These are phyloP conservation scores for Madurella mycetomatis DNA, from an alignment of 2,329 filamentous ascomycete genomes.

Conservation along the genomic window DNA sequence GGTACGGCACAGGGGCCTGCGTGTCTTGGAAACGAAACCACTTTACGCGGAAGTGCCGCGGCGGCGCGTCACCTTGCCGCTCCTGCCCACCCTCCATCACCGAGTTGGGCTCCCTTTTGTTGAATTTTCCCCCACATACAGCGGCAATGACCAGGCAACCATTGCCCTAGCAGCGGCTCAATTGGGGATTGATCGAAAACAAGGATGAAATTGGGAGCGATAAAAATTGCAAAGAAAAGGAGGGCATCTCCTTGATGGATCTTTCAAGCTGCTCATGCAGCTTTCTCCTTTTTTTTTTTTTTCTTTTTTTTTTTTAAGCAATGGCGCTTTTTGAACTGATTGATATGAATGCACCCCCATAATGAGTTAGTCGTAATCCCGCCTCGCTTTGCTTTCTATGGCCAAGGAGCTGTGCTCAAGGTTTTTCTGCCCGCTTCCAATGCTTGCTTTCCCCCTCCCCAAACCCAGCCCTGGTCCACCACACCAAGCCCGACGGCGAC, in stretches of 20 bases:
- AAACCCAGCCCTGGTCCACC: conserved; percentile 5
- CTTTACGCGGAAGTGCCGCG: conserved; percentile 31
- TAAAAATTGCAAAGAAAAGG: conserved; percentile 2
- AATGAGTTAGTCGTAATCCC: neutral
- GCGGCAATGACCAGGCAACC: conserved; percentile 23
- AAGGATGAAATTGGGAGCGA: conserved; percentile 11
- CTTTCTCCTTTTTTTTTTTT: conserved; percentile 18
- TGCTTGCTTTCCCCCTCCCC: neutral
- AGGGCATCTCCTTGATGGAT: neutral
- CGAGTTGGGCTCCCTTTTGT: conserved; percentile 20
- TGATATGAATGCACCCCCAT: conserved; percentile 7
- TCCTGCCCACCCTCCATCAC: conserved; percentile 21
- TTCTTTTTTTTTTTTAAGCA: conserved; percentile 16
- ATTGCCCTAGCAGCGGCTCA: conserved; percentile 16
- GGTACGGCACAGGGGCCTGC: conserved; percentile 23
- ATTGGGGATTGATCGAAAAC: conserved; percentile 21
- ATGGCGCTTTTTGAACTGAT: neutral
- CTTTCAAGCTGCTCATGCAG: conserved; percentile 14
- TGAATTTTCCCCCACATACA: conserved; percentile 15
- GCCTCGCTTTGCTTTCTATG: conserved; percentile 9
- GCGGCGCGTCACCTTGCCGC: conserved; percentile 23
- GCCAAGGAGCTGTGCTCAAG: neutral
- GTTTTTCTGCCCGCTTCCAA: neutral
- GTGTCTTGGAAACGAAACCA: conserved; percentile 25
- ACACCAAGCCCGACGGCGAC: conserved; percentile 1